A percentile compares a stretch with the other conserved stretches of the same genome.
Evolutionary conservation across 352 stramenopile species (phyloP).

Genomic region (Aphanomyces invadans): DNA sequence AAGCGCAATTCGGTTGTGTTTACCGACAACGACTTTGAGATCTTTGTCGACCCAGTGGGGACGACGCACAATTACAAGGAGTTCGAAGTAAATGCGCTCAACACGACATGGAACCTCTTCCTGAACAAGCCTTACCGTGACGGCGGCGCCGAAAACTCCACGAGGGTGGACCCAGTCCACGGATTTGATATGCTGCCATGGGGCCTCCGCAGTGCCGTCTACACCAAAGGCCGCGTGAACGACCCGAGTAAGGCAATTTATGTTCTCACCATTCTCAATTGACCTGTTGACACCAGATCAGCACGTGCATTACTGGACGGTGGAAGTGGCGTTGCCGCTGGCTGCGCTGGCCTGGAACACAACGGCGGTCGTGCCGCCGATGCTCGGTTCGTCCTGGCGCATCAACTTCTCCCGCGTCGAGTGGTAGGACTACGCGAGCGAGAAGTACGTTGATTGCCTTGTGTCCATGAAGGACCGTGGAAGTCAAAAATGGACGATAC

Average conservation of each 20-base stretch:
- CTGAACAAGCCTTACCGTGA: slow-evolving; percentile 82
- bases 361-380: slow-evolving; percentile 33
- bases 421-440: slow-evolving; percentile 29
- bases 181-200: slow-evolving; percentile 62
- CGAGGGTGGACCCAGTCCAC: slow-evolving; percentile 48
- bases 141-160: slow-evolving; percentile 74
- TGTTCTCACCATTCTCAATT: neutral
- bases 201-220: slow-evolving; percentile 42
- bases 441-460: neutral
- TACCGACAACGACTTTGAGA: slow-evolving; percentile 88
- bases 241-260: slow-evolving; percentile 33
- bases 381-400: slow-evolving; percentile 43
- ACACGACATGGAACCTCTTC: slow-evolving; percentile 85
- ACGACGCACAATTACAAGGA: slow-evolving; percentile 87
- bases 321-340: slow-evolving; percentile 73
- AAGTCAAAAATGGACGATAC: slow-evolving; percentile 32
- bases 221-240: slow-evolving; percentile 54
- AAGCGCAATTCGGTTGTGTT: slow-evolving; percentile 63
- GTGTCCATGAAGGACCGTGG: slow-evolving; percentile 27
- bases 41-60: slow-evolving; percentile 78
- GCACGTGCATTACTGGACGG: slow-evolving; percentile 63
- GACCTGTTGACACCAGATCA: slow-evolving; percentile 26
- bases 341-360: slow-evolving; percentile 42
- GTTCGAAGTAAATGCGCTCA: slow-evolving; percentile 83
- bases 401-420: slow-evolving; percentile 88